Percentiles rank a stretch among this genome's conserved stretches.
phyloP scores from a whole-genome alignment of 2,329 filamentous ascomycete species.

The Metarhizium brunneum region DNA sequence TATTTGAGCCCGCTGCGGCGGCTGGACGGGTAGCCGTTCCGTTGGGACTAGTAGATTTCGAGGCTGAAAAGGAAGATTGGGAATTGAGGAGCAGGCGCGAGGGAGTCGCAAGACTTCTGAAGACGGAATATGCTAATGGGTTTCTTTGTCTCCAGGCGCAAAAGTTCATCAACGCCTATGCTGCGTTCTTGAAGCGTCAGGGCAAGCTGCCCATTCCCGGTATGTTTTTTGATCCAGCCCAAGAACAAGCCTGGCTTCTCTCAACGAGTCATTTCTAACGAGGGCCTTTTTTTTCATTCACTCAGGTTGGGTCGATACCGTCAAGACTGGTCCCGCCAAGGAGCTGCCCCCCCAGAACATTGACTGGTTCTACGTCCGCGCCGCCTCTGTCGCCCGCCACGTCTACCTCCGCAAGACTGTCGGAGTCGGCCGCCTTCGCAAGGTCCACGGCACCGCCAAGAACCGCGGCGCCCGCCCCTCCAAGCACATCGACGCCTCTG shows the following conservation, averaged over 20 bases:
- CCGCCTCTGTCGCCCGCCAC: conserved; percentile 91
- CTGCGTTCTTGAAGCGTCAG: conserved; percentile 87
- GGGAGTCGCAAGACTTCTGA: conserved; percentile 65
- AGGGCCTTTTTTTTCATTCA: too few relatives aligned
- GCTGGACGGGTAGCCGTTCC: not conserved
- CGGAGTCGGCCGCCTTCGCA: conserved; percentile 94
- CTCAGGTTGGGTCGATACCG: conserved; percentile 94
- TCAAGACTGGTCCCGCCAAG: conserved; percentile 95
- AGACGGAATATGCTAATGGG: conserved; percentile 67
- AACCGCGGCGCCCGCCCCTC: conserved; percentile 90
- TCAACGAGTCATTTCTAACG: too few relatives aligned
- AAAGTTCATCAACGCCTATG: conserved; percentile 82
- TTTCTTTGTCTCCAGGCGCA: conserved; percentile 55
- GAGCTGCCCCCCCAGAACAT: conserved; percentile 97
- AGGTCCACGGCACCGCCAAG: conserved; percentile 92
- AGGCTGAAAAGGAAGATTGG: conserved; percentile 12
- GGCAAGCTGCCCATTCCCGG: conserved; percentile 86
- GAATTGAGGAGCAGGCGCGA: conserved; percentile 55
- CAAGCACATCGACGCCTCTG: conserved; percentile 92
- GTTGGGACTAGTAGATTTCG: conserved; percentile 4
- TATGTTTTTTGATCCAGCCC: conserved; percentile 35
- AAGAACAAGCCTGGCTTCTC: too few relatives aligned
- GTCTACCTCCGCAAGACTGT: conserved; percentile 99
- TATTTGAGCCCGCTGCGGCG: not conserved
- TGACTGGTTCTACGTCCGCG: conserved; percentile 92